Evolutionary conservation across 352 stramenopile species (phyloP), one percentile per base, ranked within the genome.

Genomic region (Globisporangium cystogenes): DNA sequence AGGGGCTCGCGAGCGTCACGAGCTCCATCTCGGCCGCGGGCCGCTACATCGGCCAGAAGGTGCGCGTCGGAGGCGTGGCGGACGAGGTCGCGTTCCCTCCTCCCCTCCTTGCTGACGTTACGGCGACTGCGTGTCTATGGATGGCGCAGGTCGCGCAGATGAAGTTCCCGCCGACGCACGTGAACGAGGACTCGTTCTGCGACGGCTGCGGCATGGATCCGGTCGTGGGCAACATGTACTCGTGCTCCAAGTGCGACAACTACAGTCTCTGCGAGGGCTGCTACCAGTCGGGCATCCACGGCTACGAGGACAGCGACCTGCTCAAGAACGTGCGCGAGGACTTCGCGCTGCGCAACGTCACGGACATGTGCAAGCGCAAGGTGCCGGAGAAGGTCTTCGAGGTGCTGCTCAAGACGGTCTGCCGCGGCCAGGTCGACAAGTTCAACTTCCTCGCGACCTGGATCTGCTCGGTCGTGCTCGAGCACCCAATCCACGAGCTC

Each of bases 131-230:
- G n/a, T n/a, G n/a, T n/a, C n/a, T n/a, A n/a, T n/a, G n/a, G n/a
- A n/a, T n/a, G n/a, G n/a, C 37, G 8, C 41, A 82, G 71, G 69
- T 95, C 24, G 76, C 82, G 42, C 68, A 81, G 56, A 76, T 91
- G 68, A 93, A 93, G 65, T 74, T 86, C 42, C 70, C 81, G 42
- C 59, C 77, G 15, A 68, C 67, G 8, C 75, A 93, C 48, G 73
- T 95, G 42, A 90, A 95, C 65, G 78, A 90, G 15, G 81, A 95
- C 61, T 93, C 85, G 59, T 95, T 95, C 73, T 95, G 85, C 60
- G 85, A 95, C 54, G 85, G 85, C 53, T 95, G 85, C 51, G 85
- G 85, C 55, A 90, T 95, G 85, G 82, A 93, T 57, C 85, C 85
- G 18, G 88, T 95, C 58, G 65, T 93, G 16, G 85, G 85, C 31